Percentiles rank a stretch among this genome's conserved stretches.
Evolutionary conservation across 2,329 filamentous ascomycete genomes (phyloP).

Genomic region (Alternaria ventricosa): DNA sequence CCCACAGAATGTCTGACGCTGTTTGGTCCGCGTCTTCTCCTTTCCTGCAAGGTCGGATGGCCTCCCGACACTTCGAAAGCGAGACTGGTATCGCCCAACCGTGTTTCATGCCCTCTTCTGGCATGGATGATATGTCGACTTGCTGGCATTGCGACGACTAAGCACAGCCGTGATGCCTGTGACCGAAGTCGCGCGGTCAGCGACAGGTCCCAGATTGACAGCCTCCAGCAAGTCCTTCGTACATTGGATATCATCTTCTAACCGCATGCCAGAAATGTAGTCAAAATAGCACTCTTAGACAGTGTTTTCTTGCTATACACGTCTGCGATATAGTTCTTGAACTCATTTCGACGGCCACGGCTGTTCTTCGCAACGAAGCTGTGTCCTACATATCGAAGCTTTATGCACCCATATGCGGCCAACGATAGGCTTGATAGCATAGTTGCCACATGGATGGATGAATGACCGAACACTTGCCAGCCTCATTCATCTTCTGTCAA

Average conservation of each 20-base stretch:
- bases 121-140: background rate
- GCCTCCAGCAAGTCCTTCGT: constrained; percentile 27
- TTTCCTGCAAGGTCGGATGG: background rate
- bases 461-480: background rate
- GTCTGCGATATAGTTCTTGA: constrained; percentile 25
- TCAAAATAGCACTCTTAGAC: background rate
- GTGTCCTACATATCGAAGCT: constrained; percentile 39
- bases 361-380: constrained; percentile 33
- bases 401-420: constrained; percentile 35
- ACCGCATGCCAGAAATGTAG: background rate
- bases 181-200: background rate
- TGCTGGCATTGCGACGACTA: background rate
- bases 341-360: constrained; percentile 28
- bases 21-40: background rate
- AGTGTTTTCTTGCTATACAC: background rate
- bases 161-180: background rate
- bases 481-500: constrained; percentile 35
- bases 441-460: constrained; percentile 13
- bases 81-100: background rate
- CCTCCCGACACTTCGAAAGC: background rate
- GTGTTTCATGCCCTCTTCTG: background rate
- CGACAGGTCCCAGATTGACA: constrained; percentile 33
- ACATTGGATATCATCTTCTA: background rate
- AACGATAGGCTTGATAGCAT: constrained; percentile 34
- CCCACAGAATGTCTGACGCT: background rate